A percentile compares a stretch with the other conserved stretches of the same genome.
These are phyloP conservation scores for Venturia carpophila DNA, from an alignment of 2,329 filamentous ascomycete species.

Conservation along the genomic window DNA sequence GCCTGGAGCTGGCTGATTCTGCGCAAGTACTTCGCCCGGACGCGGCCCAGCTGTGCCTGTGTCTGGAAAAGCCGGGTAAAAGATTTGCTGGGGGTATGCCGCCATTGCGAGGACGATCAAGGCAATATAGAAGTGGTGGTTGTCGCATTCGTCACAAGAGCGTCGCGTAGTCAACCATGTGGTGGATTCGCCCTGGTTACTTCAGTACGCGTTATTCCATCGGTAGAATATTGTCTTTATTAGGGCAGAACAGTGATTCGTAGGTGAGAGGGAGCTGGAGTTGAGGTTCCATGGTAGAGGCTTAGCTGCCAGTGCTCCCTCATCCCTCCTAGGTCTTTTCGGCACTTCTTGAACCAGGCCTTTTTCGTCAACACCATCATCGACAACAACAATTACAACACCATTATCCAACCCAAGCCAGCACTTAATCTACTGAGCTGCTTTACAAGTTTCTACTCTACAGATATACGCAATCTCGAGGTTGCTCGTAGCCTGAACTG, in stretches of 20 bases:
- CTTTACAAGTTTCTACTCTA: too few relatives aligned
- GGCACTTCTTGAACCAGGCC: not conserved
- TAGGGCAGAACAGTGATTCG: not conserved
- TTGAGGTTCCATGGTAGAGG: not conserved
- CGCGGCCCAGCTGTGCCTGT: not conserved
- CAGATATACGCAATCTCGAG: too few relatives aligned
- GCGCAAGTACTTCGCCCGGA: constrained; percentile 8
- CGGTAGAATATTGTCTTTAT: not conserved
- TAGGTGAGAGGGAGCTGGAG: not conserved
- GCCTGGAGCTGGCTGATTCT: constrained; percentile 2
- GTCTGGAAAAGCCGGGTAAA: constrained; percentile 2
- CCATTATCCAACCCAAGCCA: too few relatives aligned
- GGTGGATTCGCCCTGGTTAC: not conserved
- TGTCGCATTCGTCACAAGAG: not conserved
- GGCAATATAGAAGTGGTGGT: not conserved
- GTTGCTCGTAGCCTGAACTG: too few relatives aligned
- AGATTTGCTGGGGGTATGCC: constrained; percentile 6
- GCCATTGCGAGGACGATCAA: not conserved
- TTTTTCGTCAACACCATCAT: too few relatives aligned
- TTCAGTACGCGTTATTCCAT: not conserved
- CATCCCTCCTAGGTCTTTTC: not conserved
- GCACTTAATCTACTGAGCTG: too few relatives aligned
- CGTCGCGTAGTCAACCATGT: not conserved
- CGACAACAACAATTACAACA: too few relatives aligned
- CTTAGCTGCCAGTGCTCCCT: too few relatives aligned